Evolutionary conservation across 2,329 filamentous ascomycete species (phyloP), one percentile per base, ranked within the genome.

Genomic region (Colletotrichum caudatum): DNA sequence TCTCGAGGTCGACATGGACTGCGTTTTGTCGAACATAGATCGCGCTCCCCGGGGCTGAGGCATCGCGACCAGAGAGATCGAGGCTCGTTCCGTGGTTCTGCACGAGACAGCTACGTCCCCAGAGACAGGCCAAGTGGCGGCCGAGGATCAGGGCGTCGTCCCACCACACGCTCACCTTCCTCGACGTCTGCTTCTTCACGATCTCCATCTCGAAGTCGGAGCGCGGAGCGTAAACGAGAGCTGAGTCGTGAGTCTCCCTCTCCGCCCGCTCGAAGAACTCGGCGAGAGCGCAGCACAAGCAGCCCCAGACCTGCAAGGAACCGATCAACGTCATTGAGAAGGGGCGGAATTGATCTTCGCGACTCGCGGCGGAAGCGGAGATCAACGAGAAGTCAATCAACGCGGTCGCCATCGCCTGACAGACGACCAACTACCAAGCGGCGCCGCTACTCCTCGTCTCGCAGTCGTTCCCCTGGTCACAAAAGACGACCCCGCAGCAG

Each of bases 91-190:
- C 76, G 78, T 33, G 77, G 76, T 74, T 26, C 74, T 73, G 76
- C 82, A 44, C 81, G 87, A 59, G 87, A 90, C 73, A 84, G 84
- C 71, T 88, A 90, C 71, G 82, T 88, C 46, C 88, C 88, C 2
- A 81, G 84, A 73, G 83, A 82, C n/a, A 81, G 81, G 60, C 83
- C 84, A 57, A 81, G 81, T n/a, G 79, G 79, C 9, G 78, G 80
- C 18, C 78, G 81, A 20, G 81, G 82, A 70, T 80, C 82, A 66
- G 77, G 83, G 72, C 84, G 86, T 59, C 83, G 83, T 53, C 73
- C 50, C 75, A 76, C 6, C 53, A 63, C 54, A 46, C 67, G 76
- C 67, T 85, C 85, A 3, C 80, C 79, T 11, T 81, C 81, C 14
- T 37, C 58, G 9, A 74, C 68, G 48, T 79, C 77, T 2, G 76